phyloP scores from a whole-genome alignment of 306 rosid genomes.

The Ceratonia siliqua region DNA sequence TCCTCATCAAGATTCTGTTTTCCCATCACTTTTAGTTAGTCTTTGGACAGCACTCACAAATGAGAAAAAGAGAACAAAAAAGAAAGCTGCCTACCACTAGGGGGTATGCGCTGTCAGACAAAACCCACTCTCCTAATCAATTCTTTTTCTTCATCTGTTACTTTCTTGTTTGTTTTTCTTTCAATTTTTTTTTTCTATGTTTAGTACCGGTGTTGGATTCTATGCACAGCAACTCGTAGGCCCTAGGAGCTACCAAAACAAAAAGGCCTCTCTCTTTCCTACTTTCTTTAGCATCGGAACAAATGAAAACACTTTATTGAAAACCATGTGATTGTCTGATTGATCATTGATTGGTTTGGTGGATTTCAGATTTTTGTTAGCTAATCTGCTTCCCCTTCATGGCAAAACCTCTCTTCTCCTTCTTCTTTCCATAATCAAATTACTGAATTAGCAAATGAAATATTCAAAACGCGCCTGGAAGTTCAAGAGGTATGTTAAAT shows the following conservation, averaged over 20 bases:
- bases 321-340: constrained; percentile 16
- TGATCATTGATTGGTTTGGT: not conserved
- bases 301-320: constrained; percentile 8
- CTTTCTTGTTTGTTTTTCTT: constrained; percentile 12
- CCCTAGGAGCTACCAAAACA: constrained; percentile 31
- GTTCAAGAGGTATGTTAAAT: not conserved
- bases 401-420: not conserved
- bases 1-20: constrained; percentile 42
- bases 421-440: not conserved
- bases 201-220: constrained; percentile 38
- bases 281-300: constrained; percentile 33
- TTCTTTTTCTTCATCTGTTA: constrained; percentile 18
- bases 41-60: constrained; percentile 54
- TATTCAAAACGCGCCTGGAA: not conserved
- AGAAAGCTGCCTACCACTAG: constrained; percentile 44
- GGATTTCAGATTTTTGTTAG: constrained; percentile 14
- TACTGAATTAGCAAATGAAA: not conserved
- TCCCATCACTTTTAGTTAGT: constrained; percentile 33
- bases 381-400: not conserved
- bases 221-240: constrained; percentile 31
- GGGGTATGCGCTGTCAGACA: constrained; percentile 31
- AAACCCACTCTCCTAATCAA: constrained; percentile 31
- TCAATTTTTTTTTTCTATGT: constrained; percentile 30
- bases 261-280: constrained; percentile 43
- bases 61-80: constrained; percentile 41